Evolutionary conservation across 192 early-diverging fungal species (phyloP).

Genomic region (Mortierella hygrophila): DNA sequence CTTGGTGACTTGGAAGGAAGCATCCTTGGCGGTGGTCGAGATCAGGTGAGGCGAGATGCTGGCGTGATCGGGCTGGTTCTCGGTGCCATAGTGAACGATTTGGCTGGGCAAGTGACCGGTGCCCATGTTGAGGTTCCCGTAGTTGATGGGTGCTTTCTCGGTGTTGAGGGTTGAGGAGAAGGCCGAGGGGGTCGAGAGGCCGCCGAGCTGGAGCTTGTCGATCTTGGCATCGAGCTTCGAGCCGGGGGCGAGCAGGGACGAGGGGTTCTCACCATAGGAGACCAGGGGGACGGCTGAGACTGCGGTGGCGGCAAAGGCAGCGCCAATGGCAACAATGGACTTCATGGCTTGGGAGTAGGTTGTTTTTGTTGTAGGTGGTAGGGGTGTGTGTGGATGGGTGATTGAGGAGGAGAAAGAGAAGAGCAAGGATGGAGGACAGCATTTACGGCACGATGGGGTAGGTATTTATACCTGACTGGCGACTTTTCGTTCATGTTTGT

Average conservation of each 20-base stretch:
- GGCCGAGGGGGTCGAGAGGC: constrained; percentile 22
- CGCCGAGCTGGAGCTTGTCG: constrained; percentile 26
- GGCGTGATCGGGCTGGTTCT: constrained; percentile 44
- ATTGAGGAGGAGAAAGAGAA: not conserved
- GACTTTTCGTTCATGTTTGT: too few species aligned
- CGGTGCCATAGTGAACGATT: constrained; percentile 42
- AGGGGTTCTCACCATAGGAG: constrained; percentile 2
- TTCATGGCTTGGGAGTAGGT: constrained; percentile 9
- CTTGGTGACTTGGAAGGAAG: constrained; percentile 33
- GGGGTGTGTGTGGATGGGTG: not conserved
- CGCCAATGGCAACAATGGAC: constrained; percentile 23
- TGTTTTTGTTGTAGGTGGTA: not conserved
- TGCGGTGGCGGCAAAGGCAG: constrained; percentile 18
- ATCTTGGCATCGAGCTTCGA: constrained; percentile 19
- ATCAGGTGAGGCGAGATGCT: constrained; percentile 33
- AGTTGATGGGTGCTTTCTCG: constrained; percentile 37
- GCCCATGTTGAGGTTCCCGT: constrained; percentile 46
- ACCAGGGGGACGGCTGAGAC: constrained; percentile 21
- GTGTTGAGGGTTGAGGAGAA: constrained; percentile 37
- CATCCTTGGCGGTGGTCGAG: constrained; percentile 41
- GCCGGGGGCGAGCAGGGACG: not conserved
- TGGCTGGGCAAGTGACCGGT: constrained; percentile 50
- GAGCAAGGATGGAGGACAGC: not conserved
- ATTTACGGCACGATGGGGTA: not conserved
- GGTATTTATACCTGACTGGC: not conserved